Percentiles rank a stretch among this genome's conserved stretches.
phyloP scores from a whole-genome alignment of 306 rosid species.

The Rosa chinensis region DNA sequence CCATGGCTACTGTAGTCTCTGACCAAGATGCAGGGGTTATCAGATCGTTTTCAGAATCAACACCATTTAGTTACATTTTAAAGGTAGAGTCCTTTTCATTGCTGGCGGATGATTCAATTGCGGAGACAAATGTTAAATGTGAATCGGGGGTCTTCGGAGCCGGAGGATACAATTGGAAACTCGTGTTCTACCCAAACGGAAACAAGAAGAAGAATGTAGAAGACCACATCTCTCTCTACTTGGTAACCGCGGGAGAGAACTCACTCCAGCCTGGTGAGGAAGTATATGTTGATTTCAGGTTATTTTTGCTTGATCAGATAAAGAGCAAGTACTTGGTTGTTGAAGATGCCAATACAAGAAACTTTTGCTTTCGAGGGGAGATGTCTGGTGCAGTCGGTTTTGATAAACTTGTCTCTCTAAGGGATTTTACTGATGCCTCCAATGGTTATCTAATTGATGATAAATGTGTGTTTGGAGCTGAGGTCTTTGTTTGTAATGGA shows the following conservation, averaged over 20 bases:
- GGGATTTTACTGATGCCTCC: background rate
- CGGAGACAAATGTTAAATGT: constrained; percentile 32
- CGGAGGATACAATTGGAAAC: constrained; percentile 70
- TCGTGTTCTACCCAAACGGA: constrained; percentile 49
- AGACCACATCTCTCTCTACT: constrained; percentile 48
- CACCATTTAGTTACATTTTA: constrained; percentile 48
- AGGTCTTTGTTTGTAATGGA: constrained; percentile 47
- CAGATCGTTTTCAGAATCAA: constrained; percentile 37
- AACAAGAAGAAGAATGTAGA: constrained; percentile 44
- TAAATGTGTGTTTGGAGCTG: constrained; percentile 38
- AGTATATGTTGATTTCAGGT: constrained; percentile 12
- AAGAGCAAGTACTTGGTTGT: background rate
- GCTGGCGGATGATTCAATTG: constrained; percentile 26
- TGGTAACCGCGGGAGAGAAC: constrained; percentile 36
- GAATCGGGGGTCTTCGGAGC: constrained; percentile 55
- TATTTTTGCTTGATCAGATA: background rate
- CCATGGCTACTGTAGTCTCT: background rate
- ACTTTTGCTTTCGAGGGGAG: background rate
- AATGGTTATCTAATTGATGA: background rate
- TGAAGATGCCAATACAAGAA: background rate
- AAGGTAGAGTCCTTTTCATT: constrained; percentile 47
- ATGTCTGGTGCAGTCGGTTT: background rate
- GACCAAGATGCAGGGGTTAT: background rate
- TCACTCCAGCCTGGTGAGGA: constrained; percentile 43
- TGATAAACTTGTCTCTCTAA: background rate